Evolutionary conservation across 2,329 filamentous ascomycete genomes (phyloP).

Genomic region (Chaetothyriales sp.): DNA sequence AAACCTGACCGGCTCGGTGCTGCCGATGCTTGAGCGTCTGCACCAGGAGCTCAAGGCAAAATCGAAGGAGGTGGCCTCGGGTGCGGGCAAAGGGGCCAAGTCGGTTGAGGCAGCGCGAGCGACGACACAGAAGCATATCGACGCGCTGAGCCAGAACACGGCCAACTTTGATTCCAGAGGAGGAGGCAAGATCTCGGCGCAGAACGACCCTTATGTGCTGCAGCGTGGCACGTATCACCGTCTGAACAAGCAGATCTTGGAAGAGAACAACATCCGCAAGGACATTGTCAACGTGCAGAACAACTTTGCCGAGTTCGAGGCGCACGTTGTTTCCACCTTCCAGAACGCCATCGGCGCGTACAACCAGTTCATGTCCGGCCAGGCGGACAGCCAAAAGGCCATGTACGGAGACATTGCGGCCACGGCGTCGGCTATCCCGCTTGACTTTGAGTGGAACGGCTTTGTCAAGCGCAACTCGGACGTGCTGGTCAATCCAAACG

Average conservation of each 20-base stretch:
- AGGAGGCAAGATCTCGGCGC: conserved; percentile 53
- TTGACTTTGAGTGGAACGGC: conserved; percentile 81
- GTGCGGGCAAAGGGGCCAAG: conserved; percentile 72
- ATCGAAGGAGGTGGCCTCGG: conserved; percentile 69
- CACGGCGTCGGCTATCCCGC: conserved; percentile 59
- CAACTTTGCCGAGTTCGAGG: conserved; percentile 76
- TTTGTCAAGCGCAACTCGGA: conserved; percentile 59
- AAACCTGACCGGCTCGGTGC: conserved; percentile 68
- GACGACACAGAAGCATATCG: conserved; percentile 85
- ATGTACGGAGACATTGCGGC: conserved; percentile 74
- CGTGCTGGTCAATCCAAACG: conserved; percentile 62
- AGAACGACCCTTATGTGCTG: conserved; percentile 78
- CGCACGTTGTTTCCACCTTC: conserved; percentile 66
- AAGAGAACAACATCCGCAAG: conserved; percentile 85
- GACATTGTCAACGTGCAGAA: conserved; percentile 85
- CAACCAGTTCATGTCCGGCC: conserved; percentile 61
- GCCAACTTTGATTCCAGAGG: conserved; percentile 63
- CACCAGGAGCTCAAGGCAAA: conserved; percentile 97
- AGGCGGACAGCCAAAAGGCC: conserved; percentile 64
- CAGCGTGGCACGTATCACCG: conserved; percentile 68
- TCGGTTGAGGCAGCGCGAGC: conserved; percentile 79
- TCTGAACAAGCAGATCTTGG: conserved; percentile 75
- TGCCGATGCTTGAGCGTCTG: conserved; percentile 77
- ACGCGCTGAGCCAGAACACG: conserved; percentile 75
- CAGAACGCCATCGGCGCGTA: conserved; percentile 74